These are phyloP conservation scores for Diaporthe amygdali DNA, from an alignment of 2,329 filamentous ascomycete species.

Conservation along the genomic window DNA sequence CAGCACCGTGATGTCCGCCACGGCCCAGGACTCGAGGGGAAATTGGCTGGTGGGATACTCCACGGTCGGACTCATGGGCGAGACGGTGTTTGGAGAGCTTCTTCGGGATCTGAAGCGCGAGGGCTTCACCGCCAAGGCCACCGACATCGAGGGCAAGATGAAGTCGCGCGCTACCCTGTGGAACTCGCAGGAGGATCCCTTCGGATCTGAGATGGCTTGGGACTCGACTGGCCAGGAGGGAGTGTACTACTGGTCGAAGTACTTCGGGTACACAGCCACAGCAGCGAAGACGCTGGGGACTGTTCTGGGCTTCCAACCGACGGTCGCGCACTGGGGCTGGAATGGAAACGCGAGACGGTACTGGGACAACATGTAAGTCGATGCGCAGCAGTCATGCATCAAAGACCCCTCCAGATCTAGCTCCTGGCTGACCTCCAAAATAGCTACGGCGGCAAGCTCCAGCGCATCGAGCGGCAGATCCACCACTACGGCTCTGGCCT, in stretches of 20 bases:
- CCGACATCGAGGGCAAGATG: slow-evolving; percentile 51
- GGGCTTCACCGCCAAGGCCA: slow-evolving; percentile 43
- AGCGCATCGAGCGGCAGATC: slow-evolving; percentile 53
- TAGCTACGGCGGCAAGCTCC: slow-evolving; percentile 48
- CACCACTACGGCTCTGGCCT: slow-evolving; percentile 67
- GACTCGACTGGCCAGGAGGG: slow-evolving; percentile 67
- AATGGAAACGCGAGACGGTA: slow-evolving; percentile 66
- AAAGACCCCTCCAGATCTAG: not conserved
- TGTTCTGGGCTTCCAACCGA: slow-evolving; percentile 62
- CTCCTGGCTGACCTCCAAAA: not conserved
- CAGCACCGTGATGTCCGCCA: slow-evolving; percentile 49
- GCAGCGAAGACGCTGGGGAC: slow-evolving; percentile 56
- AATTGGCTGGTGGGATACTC: slow-evolving; percentile 43
- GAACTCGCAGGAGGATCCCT: slow-evolving; percentile 57
- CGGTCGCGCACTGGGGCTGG: slow-evolving; percentile 66
- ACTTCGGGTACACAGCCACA: slow-evolving; percentile 54
- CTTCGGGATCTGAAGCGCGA: slow-evolving; percentile 57
- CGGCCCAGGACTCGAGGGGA: slow-evolving; percentile 36
- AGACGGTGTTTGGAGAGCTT: slow-evolving; percentile 61
- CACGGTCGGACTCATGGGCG: slow-evolving; percentile 61
- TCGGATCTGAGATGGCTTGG: slow-evolving; percentile 67
- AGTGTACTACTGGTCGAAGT: slow-evolving; percentile 63
- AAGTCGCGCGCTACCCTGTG: slow-evolving; percentile 52
- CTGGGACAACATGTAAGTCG: slow-evolving; percentile 60
- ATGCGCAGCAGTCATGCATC: rapidly evolving